Base-by-base conservation (phyloP, 805 yeast genomes). In the Cyberlindnera maclurae region DNA sequence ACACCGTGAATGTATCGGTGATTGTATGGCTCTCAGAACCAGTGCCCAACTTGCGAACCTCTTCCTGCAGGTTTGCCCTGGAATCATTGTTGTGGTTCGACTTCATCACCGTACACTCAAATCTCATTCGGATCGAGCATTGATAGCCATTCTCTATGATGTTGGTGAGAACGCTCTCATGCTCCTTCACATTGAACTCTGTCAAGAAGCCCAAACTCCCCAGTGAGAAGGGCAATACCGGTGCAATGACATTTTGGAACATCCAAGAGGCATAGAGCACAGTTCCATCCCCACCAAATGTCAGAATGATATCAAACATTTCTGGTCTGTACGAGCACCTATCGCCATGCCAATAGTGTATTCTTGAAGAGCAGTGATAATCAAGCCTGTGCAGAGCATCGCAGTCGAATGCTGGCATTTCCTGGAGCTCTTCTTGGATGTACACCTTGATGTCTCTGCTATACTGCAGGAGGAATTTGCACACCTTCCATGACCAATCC, bases 281-380 rank as follows among this genome's bases (percentile, higher is more conserved):
- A 0, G 87, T 79, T 5, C 87, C 87, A 52, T 79, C 87, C 10
- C 87, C 87, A 15, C 87, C 87, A 22, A 79, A 58, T 1, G 85
- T 76, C 15, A 80, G 67, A 0, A 79, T 69, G 39, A 80, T 60
- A 51, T 80, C 86, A 47, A 68, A 70, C 20, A 55, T 38, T 31
- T 68, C 70, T 2, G 60, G 56, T 40, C 52, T 46, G 36, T 45
- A 49, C 3, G 36, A 26, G 17, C 58, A 54, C 33, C 44, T 41
- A 36, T 54, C 57, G 15, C 48, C 47, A 26, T 45, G 38, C 59
- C 59, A 55, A 22, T 54, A 51, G 9, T 43, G 31, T 13, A 55
- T 41, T 34, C 55, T 42, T 4, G 39, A 12, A 1, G 28, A 6
- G 7, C 29, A 15, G 11, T 26, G 18, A 12, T 46, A 47, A n/a